Evolutionary conservation across 2,329 filamentous ascomycete genomes (phyloP).

Genomic region (Furcasterigmium furcatum): DNA sequence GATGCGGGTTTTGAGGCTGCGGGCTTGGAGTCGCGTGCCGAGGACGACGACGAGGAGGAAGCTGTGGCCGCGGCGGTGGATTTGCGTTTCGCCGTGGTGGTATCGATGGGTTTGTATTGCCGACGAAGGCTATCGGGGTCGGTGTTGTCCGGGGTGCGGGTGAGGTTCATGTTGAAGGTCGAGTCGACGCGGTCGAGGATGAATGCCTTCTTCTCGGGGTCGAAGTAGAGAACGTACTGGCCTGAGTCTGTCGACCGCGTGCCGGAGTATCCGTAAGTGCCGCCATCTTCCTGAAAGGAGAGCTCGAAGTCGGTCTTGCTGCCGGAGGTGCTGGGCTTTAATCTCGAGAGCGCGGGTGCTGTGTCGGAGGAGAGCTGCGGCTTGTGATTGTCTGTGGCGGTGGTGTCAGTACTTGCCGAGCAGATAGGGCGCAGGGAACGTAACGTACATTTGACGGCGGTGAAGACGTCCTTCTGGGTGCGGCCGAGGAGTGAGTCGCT

Average conservation of each 20-base stretch:
- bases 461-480: slow-evolving; percentile 55
- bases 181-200: slow-evolving; percentile 78
- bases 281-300: slow-evolving; percentile 49
- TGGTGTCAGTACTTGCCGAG: neutral
- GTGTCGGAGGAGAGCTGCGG: slow-evolving; percentile 47
- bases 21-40: slow-evolving; percentile 15
- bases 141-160: slow-evolving; percentile 62
- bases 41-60: slow-evolving; percentile 15
- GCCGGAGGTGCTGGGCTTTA: slow-evolving; percentile 46
- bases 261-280: slow-evolving; percentile 59
- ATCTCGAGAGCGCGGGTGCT: slow-evolving; percentile 42
- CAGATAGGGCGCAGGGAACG: neutral
- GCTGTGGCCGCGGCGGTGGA: slow-evolving; percentile 18
- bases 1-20: slow-evolving; percentile 15
- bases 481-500: slow-evolving; percentile 59
- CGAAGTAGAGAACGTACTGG: slow-evolving; percentile 71
- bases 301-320: slow-evolving; percentile 55
- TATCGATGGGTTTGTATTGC: slow-evolving; percentile 63
- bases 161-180: slow-evolving; percentile 86
- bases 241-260: slow-evolving; percentile 51
- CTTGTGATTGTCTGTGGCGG: slow-evolving; percentile 58
- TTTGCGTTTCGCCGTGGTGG: neutral
- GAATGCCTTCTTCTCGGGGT: slow-evolving; percentile 70
- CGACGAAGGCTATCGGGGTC: slow-evolving; percentile 62
- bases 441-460: slow-evolving; percentile 55